A percentile compares a stretch with the other conserved stretches of the same genome.
phyloP scores from a whole-genome alignment of 2,329 filamentous ascomycete genomes.

The Fusarium sp. region DNA sequence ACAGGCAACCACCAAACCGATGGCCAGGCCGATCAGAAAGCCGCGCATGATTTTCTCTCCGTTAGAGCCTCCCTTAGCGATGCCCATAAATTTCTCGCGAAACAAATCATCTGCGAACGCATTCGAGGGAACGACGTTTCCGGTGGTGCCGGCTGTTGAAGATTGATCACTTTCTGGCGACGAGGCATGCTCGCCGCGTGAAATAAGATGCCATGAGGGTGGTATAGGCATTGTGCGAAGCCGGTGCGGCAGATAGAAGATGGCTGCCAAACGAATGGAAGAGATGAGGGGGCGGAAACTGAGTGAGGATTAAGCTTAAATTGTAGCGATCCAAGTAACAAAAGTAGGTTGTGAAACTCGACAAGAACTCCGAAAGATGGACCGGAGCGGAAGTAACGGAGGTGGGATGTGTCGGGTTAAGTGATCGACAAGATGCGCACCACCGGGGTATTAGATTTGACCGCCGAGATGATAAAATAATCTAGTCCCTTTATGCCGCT shows the following conservation, averaged over 20 bases:
- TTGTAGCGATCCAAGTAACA: slow-evolving; percentile 4
- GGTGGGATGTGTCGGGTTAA: slow-evolving; percentile 19
- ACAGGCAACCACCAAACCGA: slow-evolving; percentile 48
- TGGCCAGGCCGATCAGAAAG: slow-evolving; percentile 50
- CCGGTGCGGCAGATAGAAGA: slow-evolving; percentile 4
- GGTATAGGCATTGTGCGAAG: slow-evolving; percentile 27
- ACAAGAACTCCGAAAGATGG: slow-evolving; percentile 36
- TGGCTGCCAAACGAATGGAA: neutral
- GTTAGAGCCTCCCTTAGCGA: slow-evolving; percentile 46
- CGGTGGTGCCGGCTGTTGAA: slow-evolving; percentile 24
- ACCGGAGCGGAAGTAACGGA: slow-evolving; percentile 30
- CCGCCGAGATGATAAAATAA: neutral
- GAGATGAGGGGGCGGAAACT: neutral
- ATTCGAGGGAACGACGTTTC: slow-evolving; percentile 23
- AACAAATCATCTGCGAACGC: slow-evolving; percentile 44
- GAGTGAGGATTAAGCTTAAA: slow-evolving; percentile 26
- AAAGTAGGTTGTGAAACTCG: slow-evolving; percentile 12
- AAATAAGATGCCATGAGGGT: slow-evolving; percentile 18
- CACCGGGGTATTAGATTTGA: neutral
- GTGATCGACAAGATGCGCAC: slow-evolving; percentile 25
- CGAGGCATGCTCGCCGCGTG: slow-evolving; percentile 41
- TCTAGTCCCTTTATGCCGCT: neutral
- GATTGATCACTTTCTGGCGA: slow-evolving; percentile 34
- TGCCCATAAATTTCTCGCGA: slow-evolving; percentile 43
- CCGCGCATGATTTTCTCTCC: slow-evolving; percentile 50